These are phyloP conservation scores for Silybum marianum DNA, from an alignment of 129 eudicot genomes.

Conservation along the genomic window DNA sequence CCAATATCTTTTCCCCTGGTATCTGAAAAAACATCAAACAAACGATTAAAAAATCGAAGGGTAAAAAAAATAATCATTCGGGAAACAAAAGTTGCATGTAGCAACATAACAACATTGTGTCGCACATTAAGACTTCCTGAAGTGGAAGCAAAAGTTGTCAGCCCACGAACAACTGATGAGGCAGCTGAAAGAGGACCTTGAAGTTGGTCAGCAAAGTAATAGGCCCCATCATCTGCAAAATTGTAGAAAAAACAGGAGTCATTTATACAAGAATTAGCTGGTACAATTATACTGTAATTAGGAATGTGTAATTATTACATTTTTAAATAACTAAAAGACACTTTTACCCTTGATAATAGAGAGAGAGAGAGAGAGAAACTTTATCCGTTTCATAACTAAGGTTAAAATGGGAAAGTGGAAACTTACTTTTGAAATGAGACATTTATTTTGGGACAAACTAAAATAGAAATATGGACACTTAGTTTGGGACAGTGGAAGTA, in stretches of 20 bases:
- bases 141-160: slow-evolving; percentile 64
- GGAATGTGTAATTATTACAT: too few relatives aligned
- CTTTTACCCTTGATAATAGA: too few relatives aligned
- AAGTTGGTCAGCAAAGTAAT: slow-evolving; percentile 83
- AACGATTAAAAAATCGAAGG: neutral
- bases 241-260: neutral
- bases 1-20: slow-evolving; percentile 80
- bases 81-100: slow-evolving; percentile 2
- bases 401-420: too few relatives aligned
- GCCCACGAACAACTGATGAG: slow-evolving; percentile 81
- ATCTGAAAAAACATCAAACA: slow-evolving; percentile 51
- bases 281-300: neutral
- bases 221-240: slow-evolving; percentile 83
- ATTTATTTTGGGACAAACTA: too few relatives aligned
- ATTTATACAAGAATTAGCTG: neutral
- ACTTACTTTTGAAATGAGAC: too few relatives aligned
- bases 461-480: too few relatives aligned
- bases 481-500: neutral
- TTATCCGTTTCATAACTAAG: too few relatives aligned
- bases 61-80: neutral
- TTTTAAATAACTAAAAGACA: too few relatives aligned
- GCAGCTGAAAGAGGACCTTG: slow-evolving; percentile 87
- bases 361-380: too few relatives aligned
- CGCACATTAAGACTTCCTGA: slow-evolving; percentile 67
- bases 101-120: neutral